Evolutionary conservation across 768 basidiomycete species (phyloP), one percentile per base, ranked within the genome.

Genomic region (Tricholoma flavovirens): DNA sequence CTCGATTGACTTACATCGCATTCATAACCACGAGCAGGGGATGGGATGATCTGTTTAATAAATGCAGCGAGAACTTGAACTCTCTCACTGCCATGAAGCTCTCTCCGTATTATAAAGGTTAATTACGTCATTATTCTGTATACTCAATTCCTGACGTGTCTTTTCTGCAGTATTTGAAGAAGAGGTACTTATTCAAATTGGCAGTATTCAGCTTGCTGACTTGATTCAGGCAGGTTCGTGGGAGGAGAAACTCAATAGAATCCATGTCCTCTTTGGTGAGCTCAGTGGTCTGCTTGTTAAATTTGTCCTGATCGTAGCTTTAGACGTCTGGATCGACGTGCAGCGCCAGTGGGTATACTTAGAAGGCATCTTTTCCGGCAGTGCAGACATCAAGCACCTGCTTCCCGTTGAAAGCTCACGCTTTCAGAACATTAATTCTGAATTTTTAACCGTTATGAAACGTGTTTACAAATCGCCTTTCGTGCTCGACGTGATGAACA

Each of bases 321-420:
- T 60, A 93, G 92, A 99, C 71, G 89, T 98, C 35, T 99, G 97
- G 97, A 97, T 99, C 62, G 97, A 99, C 63, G 97, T 99, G 14
- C 97, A 99, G 64, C 85, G 97, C 6, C 97, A 99, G 75, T 99
- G 97, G 97, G 97, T 99, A 1, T 99, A 99, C 68, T 81, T 99
- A 52, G 97, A 99, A 71, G 97, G 97, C 42, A 99, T 99, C 63
- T 99, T 99, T 73, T 93, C 96, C n/a, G 95, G 96, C 32, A 98
- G 94, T 63, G 97, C 95, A 22, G 97, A 99, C 67, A 98, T 99
- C 81, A 98, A 98, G 69, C 97, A 99, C 69, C 84, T 99, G 12
- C 86, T 99, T 24, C 97, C 97, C 0, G 89, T 98, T 59, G 97
- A 99, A 73, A 93, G 87, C 64, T 84, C 93, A n/a, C 90, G 97